Evolutionary conservation across 2,329 filamentous ascomycete species (phyloP).

Genomic region (Monosporascus sp.): DNA sequence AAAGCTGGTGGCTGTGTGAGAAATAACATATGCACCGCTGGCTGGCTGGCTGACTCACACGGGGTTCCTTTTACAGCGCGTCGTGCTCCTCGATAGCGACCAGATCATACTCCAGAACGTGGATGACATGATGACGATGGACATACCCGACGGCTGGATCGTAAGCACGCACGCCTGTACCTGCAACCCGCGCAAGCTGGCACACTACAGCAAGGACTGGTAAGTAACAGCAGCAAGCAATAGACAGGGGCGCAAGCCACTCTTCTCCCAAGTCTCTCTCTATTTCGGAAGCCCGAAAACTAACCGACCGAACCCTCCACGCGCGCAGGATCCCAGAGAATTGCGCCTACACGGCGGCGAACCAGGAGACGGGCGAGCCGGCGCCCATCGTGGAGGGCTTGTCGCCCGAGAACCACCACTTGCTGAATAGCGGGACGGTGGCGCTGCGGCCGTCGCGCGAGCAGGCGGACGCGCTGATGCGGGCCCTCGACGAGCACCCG

Average conservation of each 20-base stretch:
- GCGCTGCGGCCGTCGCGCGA: conserved; percentile 23
- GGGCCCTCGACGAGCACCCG: conserved; percentile 25
- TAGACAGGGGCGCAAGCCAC: too few species aligned
- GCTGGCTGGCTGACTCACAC: not conserved
- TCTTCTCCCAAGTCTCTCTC: too few species aligned
- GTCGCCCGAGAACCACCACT: conserved; percentile 26
- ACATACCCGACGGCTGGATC: conserved; percentile 25
- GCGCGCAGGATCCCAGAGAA: conserved; percentile 21
- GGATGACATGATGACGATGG: conserved; percentile 26
- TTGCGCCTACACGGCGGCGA: conserved; percentile 25
- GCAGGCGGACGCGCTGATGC: conserved; percentile 24
- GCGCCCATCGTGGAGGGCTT: conserved; percentile 18
- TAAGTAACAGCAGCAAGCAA: conserved; percentile 2
- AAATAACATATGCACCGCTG: not conserved
- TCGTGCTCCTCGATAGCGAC: conserved; percentile 28
- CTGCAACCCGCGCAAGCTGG: conserved; percentile 25
- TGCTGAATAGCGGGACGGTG: conserved; percentile 30
- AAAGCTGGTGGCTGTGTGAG: not conserved
- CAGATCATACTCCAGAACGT: conserved; percentile 26
- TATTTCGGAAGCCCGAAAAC: too few species aligned
- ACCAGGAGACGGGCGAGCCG: conserved; percentile 22
- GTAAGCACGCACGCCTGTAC: conserved; percentile 28
- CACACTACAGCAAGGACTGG: conserved; percentile 28
- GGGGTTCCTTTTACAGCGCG: conserved; percentile 13
- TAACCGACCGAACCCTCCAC: too few species aligned